Conservation (phyloP, 345 rosid genomes). For the Aegle marmelos region DNA sequence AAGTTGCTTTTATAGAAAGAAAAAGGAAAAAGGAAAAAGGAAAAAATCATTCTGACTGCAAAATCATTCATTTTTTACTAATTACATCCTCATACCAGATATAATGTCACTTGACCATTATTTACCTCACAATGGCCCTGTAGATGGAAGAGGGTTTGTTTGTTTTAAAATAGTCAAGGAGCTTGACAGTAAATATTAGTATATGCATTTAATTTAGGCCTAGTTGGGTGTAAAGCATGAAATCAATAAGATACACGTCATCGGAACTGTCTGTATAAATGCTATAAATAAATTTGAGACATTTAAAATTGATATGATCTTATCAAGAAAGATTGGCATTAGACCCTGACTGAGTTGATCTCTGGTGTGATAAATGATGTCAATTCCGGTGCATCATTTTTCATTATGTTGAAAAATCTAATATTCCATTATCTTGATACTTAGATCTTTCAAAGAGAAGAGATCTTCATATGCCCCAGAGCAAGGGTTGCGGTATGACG, state of each 20-base stretch:
- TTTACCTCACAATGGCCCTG: background rate
- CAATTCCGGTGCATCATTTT: background rate
- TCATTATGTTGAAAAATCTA: background rate
- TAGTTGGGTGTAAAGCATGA: no score
- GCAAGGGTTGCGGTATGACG: slow-evolving; percentile 67
- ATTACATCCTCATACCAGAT: background rate
- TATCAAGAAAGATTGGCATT: background rate
- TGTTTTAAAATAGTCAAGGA: background rate
- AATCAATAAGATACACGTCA: no score
- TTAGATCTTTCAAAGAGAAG: slow-evolving; percentile 61
- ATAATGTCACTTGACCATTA: background rate
- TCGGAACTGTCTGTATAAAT: no score
- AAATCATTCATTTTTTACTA: background rate
- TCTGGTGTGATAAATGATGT: background rate
- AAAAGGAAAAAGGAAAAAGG: background rate
- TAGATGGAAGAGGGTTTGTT: background rate
- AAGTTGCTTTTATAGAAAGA: background rate
- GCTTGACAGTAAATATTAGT: background rate
- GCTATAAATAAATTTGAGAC: no score
- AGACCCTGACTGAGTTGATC: background rate
- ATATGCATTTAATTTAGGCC: no score
- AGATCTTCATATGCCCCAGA: slow-evolving; percentile 66
- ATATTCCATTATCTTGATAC: background rate
- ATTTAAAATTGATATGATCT: no score
- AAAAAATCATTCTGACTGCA: background rate